Percentiles rank a stretch among this genome's conserved stretches.
Evolutionary conservation across 129 eudicot species (phyloP).

Genomic region (Ambrosia artemisiifolia): DNA sequence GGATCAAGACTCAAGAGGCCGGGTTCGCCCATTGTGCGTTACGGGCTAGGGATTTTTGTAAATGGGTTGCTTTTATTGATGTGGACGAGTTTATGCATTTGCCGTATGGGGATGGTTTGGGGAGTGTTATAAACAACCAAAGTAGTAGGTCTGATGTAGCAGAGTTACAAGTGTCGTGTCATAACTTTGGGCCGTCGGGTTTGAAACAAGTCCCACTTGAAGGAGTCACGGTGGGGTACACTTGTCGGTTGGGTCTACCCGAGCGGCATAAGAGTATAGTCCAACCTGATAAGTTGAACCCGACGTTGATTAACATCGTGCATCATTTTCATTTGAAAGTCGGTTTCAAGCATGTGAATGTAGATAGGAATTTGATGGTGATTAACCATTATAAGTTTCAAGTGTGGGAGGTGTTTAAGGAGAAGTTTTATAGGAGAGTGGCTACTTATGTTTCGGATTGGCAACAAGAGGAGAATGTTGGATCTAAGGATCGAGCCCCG

Average conservation of each 20-base stretch:
- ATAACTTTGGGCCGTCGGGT: conserved; percentile 82
- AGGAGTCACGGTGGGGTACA: conserved; percentile 73
- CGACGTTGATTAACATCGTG: conserved; percentile 63
- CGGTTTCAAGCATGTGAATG: conserved; percentile 38
- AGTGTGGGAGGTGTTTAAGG: conserved; percentile 84
- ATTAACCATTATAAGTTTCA: conserved; percentile 89
- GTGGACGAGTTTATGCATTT: conserved; percentile 76
- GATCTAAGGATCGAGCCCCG: conserved; percentile 76
- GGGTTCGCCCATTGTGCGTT: conserved; percentile 82
- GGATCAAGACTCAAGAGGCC: conserved; percentile 91
- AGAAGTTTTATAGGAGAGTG: conserved; percentile 71
- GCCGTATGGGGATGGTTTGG: conserved; percentile 31
- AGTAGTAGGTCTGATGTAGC: conserved; percentile 35
- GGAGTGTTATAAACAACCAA: conserved; percentile 26
- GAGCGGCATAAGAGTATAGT: conserved; percentile 89
- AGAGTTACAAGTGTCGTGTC: conserved; percentile 53
- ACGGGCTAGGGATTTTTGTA: conserved; percentile 56
- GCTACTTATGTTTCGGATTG: conserved; percentile 83
- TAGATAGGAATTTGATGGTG: conserved; percentile 42
- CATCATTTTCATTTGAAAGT: conserved; percentile 67
- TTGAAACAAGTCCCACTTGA: conserved; percentile 31
- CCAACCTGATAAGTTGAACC: conserved; percentile 52
- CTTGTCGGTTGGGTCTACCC: conserved; percentile 49
- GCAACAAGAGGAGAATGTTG: conserved; percentile 55
- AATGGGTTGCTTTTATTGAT: conserved; percentile 79